Evolutionary conservation across 805 yeast genomes (phyloP), one percentile per base, ranked within the genome.

Genomic region (Yueomyces sp.): DNA sequence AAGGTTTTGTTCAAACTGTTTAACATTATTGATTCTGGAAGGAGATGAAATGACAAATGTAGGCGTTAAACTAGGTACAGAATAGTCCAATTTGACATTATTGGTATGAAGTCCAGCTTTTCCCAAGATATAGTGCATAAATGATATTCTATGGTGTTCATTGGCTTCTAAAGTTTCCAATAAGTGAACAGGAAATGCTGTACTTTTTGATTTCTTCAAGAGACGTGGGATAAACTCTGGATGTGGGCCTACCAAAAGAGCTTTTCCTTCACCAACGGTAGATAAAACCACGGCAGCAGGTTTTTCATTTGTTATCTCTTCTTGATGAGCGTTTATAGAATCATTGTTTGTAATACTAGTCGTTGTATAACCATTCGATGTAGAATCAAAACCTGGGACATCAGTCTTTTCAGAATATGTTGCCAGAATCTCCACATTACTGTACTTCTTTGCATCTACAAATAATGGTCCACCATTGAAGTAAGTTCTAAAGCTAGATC

Each of bases 401-500:
- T 79, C 82, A 0, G 78, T 53, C 0, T 65, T 62, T 1, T 75
- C 85, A 0, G 55, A 55, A 55, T 84, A 92, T 3, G 70, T 60
- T 0, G 96, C 95, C 40, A 92, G 60, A 0, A 90, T 74, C 49
- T 84, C 81, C 2, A 83, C 86, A 40, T 74, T 71, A 4, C 66
- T 61, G 52, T 66, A 74, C 41, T 68, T 66, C 2, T 75, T 73
- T 1, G 95, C 88, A 57, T 85, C 81, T 9, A 81, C 79, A 64
- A 92, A 90, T 9, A 82, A 71, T 2, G 85, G 81, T 31, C 98
- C 99, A 4, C 99, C 99, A 52, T 92, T 88, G 59, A 77, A 83
- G 59, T 86, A 90, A 58, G 32, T 52, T 39, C 5, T 53, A 46
- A 37, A 40, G 52, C 57, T 37, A 64, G 55, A 3, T 46, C 61